phyloP scores from a whole-genome alignment of 768 basidiomycete genomes.

The Basidioascus undulatus region DNA sequence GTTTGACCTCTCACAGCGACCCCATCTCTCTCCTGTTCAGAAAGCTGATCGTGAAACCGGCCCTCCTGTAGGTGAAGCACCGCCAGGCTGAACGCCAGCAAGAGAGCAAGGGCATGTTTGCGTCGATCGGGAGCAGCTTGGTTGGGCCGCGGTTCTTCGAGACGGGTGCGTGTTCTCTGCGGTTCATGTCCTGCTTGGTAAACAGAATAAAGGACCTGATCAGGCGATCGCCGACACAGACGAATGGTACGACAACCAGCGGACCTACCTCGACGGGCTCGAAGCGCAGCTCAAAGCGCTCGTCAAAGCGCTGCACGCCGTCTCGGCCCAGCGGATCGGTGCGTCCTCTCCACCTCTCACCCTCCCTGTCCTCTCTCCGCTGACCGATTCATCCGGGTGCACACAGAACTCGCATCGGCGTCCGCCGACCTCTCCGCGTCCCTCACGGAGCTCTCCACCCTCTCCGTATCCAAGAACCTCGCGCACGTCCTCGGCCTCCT shows the following conservation, averaged over 20 bases:
- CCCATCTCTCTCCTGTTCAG: constrained; percentile 1
- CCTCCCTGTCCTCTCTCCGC: background rate
- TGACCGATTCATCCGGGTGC: background rate
- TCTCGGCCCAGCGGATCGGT: constrained; percentile 65
- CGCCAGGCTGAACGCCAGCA: constrained; percentile 52
- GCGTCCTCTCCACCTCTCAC: constrained; percentile 7
- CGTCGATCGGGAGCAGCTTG: constrained; percentile 53
- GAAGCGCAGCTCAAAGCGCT: constrained; percentile 71
- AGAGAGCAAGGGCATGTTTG: constrained; percentile 46
- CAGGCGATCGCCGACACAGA: no score
- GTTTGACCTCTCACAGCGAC: constrained; percentile 15
- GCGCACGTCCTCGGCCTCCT: constrained; percentile 43
- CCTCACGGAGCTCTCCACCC: constrained; percentile 32
- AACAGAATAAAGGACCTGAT: no score
- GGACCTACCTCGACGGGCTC: constrained; percentile 58
- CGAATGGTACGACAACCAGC: constrained; percentile 82
- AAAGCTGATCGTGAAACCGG: background rate
- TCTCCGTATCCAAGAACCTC: constrained; percentile 27
- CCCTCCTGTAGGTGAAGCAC: constrained; percentile 47
- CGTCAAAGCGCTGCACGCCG: constrained; percentile 61
- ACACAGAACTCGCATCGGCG: constrained; percentile 50
- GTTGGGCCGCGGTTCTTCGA: constrained; percentile 64
- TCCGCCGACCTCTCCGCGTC: constrained; percentile 44
- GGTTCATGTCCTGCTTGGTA: no score
- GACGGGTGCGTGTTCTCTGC: no score